Percentiles rank a stretch among this genome's conserved stretches.
phyloP scores from a whole-genome alignment of 305 asterid species.

The Fraxinus platypoda region DNA sequence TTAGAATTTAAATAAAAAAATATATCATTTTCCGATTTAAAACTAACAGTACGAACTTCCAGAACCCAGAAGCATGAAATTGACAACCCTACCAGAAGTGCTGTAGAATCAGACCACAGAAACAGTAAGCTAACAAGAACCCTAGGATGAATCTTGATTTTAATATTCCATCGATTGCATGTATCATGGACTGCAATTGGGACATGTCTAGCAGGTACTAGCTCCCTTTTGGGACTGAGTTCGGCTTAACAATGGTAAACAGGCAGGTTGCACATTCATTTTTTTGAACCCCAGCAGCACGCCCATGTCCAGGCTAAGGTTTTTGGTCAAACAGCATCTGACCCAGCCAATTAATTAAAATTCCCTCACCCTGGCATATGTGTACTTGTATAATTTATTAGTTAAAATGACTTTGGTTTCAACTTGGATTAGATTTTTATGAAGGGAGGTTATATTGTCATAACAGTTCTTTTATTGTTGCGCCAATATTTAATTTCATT shows the following conservation, averaged over 20 bases:
- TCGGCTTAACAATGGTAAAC: neutral
- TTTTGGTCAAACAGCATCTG: neutral
- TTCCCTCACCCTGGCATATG: neutral
- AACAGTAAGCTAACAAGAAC: neutral
- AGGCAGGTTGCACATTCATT: neutral
- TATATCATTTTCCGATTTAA: neutral
- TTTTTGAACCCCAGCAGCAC: neutral
- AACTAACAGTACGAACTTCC: neutral
- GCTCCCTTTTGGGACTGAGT: neutral
- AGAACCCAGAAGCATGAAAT: slow-evolving; percentile 13
- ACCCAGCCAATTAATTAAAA: neutral
- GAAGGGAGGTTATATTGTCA: too few relatives aligned
- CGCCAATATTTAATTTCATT: too few relatives aligned
- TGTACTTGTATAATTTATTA: neutral
- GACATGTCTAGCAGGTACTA: neutral
- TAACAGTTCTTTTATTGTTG: too few relatives aligned
- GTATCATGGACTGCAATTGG: neutral
- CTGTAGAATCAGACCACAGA: slow-evolving; percentile 2
- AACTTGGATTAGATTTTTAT: neutral
- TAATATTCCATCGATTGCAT: neutral
- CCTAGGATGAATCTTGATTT: neutral
- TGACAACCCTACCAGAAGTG: neutral
- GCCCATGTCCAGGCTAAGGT: neutral
- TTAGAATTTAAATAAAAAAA: neutral
- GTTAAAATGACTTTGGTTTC: neutral